Base-by-base conservation (phyloP, 371 early-diverging fungal genomes). In the Coemansia sp. region DNA sequence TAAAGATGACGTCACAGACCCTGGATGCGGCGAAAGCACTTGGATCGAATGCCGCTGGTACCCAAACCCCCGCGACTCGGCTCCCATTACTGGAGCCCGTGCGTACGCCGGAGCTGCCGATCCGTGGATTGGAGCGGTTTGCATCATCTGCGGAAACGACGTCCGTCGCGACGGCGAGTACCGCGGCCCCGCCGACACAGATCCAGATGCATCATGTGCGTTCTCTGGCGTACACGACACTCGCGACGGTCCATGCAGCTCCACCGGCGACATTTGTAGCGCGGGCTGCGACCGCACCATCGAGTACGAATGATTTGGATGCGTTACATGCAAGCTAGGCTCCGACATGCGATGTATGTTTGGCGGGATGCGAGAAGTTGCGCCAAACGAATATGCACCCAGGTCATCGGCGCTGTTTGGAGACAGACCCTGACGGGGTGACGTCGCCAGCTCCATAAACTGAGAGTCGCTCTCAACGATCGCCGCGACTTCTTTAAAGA, bases 401-500 rank as follows among this genome's bases (percentile, higher is more conserved):
- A 71, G 54, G n/a, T 71, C 71, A 2, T 71, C 71, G 14, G 39
- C 18, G 39, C n/a, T 55, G 33, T 30, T 25, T 9, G 12, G 59
- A 25, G 6, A 28, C 39, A 37, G 28, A 40, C 21, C 55, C 16
- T 1, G 33, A 12, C 9, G 53, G 7, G 63, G 71, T 21, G 61
- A 63, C 23, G 67, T 25, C 16, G 75, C 59, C 28, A 54, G 25
- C 16, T 71, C 72, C 65, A 71, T 65, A 25, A 56, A 64, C 68
- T 77, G 72, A 25, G 67, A 25, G 23, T 78, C 78, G 40, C 75
- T 65, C 16, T 74, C 74, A 37, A 78, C 67, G 3, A 78, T 78
- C 9, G 60, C 67, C 1, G 78, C 78, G 1, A 78, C 78, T 9
- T 78, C 70, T 39, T 74, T 74, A 62, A 78, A 78, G 25, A 78